Conservation (phyloP, 208 protist genomes). For the Leishmania lainsoni region DNA sequence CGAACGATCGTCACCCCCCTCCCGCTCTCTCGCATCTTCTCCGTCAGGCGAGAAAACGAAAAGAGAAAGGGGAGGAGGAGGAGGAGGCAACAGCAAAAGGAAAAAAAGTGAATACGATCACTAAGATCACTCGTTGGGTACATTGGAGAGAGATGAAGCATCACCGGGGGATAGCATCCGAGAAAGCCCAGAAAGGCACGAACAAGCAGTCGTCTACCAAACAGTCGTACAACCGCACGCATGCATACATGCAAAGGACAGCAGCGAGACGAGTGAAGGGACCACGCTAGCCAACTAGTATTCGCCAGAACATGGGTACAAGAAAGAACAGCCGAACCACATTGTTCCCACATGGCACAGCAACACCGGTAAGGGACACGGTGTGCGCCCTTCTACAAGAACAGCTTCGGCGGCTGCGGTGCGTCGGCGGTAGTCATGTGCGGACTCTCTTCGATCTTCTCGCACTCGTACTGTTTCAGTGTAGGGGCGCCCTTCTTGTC, state of each 20-base stretch:
- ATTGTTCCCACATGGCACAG: not conserved
- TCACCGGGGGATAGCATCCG: too few relatives aligned
- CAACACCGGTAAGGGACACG: not conserved
- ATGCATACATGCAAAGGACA: not conserved
- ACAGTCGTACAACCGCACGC: not conserved
- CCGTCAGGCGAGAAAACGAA: not conserved
- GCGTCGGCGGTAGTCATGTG: conserved; percentile 13
- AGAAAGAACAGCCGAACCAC: not conserved
- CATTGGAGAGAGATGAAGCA: not conserved
- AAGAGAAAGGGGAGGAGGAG: not conserved
- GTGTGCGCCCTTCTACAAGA: conserved; percentile 7
- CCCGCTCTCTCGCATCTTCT: not conserved
- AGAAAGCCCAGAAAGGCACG: conserved; percentile 6
- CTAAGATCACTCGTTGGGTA: not conserved
- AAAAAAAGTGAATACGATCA: not conserved
- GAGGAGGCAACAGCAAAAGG: not conserved
- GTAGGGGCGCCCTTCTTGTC: conserved; percentile 46
- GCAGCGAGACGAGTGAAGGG: not conserved
- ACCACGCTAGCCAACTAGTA: not conserved
- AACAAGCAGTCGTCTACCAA: not conserved
- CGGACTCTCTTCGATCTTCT: conserved; percentile 9
- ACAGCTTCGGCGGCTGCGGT: conserved; percentile 28
- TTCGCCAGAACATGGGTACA: not conserved
- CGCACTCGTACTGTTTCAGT: conserved; percentile 72
- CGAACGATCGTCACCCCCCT: not conserved